Evolutionary conservation across 441 rosid species (phyloP).

Genomic region (Corymbia calophylla): DNA sequence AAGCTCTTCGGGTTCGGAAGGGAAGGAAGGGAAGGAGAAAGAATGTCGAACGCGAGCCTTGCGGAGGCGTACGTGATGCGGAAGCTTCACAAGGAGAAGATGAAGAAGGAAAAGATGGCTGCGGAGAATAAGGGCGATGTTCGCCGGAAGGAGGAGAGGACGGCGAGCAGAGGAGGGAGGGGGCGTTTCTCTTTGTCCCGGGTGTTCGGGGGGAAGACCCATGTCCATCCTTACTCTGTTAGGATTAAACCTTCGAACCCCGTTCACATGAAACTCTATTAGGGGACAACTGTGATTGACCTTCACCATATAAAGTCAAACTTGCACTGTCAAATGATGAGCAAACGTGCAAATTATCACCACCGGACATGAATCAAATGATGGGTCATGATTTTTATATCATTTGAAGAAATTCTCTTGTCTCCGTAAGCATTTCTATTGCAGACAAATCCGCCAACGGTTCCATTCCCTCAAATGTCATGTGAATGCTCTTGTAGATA

Average conservation of each 20-base stretch:
- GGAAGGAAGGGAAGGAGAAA: not conserved
- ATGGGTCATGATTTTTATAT: not conserved
- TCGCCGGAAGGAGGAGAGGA: not conserved
- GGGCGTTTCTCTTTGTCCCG: not conserved
- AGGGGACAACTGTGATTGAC: too few relatives aligned
- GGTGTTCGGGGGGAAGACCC: not conserved
- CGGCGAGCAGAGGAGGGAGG: not conserved
- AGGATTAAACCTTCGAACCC: not conserved
- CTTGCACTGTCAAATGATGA: not conserved
- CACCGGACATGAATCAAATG: not conserved
- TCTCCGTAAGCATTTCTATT: not conserved
- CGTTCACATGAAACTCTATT: not conserved
- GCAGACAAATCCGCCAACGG: rapidly evolving
- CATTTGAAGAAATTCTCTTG: not conserved
- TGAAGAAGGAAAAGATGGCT: not conserved
- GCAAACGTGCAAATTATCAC: not conserved
- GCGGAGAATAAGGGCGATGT: not conserved
- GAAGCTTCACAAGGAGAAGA: not conserved
- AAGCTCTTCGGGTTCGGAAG: not conserved
- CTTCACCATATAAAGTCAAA: not conserved
- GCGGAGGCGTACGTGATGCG: not conserved
- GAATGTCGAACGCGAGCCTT: not conserved
- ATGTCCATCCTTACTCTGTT: not conserved
- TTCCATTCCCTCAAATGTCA: not conserved
- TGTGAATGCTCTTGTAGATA: not conserved